A percentile compares a stretch with the other conserved stretches of the same genome.
Conservation (phyloP, 306 rosid genomes). For the Herpetospermum pedunculosum region DNA sequence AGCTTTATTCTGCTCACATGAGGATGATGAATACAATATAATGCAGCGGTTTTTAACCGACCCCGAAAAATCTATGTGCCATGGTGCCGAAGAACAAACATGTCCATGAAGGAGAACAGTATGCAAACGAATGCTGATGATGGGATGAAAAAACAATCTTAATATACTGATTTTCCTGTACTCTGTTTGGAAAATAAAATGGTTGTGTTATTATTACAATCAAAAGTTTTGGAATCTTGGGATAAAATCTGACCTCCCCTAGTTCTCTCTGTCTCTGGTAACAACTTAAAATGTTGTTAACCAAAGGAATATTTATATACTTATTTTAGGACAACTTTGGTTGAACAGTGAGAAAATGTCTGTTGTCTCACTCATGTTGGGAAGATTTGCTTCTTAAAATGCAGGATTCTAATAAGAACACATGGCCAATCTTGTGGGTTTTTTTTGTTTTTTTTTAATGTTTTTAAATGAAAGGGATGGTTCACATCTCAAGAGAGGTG, state of each 20-base stretch:
- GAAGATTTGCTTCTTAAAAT: neutral
- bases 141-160: neutral
- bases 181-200: neutral
- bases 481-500: neutral
- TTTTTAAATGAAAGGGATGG: neutral
- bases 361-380: neutral
- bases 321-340: neutral
- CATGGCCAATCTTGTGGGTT: neutral
- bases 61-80: neutral
- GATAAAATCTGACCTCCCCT: conserved; percentile 2
- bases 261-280: neutral
- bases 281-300: neutral
- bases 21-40: neutral
- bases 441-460: neutral
- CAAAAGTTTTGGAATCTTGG: neutral
- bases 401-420: neutral
- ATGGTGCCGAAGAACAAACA: neutral
- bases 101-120: neutral
- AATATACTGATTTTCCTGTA: neutral
- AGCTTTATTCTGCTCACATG: neutral
- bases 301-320: neutral
- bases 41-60: neutral
- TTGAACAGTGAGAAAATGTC: neutral
- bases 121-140: neutral
- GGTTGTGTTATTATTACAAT: neutral